Conservation (phyloP, 805 yeast genomes). For the Torulaspora quercuum region DNA sequence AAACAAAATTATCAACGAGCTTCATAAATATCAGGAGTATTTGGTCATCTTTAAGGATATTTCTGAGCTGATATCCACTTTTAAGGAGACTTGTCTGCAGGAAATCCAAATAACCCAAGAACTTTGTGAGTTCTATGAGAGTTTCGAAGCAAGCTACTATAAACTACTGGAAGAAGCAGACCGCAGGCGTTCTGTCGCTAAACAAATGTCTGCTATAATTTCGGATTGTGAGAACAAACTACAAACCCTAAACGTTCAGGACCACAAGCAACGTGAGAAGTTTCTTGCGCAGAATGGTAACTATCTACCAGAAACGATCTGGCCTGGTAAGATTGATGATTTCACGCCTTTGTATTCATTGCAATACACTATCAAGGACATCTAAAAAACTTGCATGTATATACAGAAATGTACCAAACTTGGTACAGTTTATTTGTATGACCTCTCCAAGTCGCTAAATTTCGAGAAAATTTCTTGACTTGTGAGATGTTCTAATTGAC, state of each 20-base stretch:
- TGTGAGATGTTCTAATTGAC: constrained; percentile 44
- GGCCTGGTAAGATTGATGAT: constrained; percentile 44
- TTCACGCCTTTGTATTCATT: constrained; percentile 29
- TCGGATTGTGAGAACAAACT: constrained; percentile 43
- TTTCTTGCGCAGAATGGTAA: constrained; percentile 51
- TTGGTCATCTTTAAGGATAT: constrained; percentile 32
- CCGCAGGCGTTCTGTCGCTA: constrained; percentile 46
- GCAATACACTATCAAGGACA: constrained; percentile 23
- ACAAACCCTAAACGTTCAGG: constrained; percentile 42
- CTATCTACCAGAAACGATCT: constrained; percentile 54
- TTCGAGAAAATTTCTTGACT: constrained; percentile 49
- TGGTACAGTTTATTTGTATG: constrained; percentile 36
- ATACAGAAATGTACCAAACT: constrained; percentile 2
- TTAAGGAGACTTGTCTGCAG: constrained; percentile 29
- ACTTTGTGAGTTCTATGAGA: constrained; percentile 47
- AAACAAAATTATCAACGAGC: constrained; percentile 23
- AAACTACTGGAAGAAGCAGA: constrained; percentile 50
- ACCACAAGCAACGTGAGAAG: constrained; percentile 40
- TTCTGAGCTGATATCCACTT: constrained; percentile 35
- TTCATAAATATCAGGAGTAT: constrained; percentile 32
- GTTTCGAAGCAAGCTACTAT: constrained; percentile 51
- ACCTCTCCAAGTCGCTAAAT: constrained; percentile 55
- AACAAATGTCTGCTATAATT: constrained; percentile 40
- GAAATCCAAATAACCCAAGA: constrained; percentile 34
- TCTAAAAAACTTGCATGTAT: constrained; percentile 14